Evolutionary conservation across 2,329 filamentous ascomycete genomes (phyloP), one percentile per base, ranked within the genome.

Genomic region (Emergomyces africanus): DNA sequence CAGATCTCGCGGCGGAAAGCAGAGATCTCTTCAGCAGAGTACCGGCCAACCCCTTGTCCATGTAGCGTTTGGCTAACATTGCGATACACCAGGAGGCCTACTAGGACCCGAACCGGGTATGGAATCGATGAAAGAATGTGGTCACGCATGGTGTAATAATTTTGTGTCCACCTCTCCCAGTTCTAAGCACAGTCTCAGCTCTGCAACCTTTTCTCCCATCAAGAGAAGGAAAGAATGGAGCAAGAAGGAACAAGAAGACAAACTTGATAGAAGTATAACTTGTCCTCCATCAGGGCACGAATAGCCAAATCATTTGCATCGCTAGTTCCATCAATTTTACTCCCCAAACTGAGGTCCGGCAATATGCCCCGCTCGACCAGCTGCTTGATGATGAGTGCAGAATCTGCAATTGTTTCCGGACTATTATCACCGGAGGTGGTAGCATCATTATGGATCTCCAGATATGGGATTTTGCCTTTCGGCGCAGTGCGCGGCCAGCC

Each of bases 401-500:
- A 80, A 69, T 86, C 83, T 20, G 73, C 72, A 0, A 85, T 61
- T 23, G 64, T 61, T 35, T 39, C 33, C 15, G 12, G 33, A 15
- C 50, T 25, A 37, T 54, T 35, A 15, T 5, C 20, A 18, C 23
- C 25, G 30, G 25, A 6, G 14, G 48, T 18, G 28, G 25, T 30
- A 1, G 1, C 20, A 6, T 10, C 15, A n/a, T 37, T 35, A 14
- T 20, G 30, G 30, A 48, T 60, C 20, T 64, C 63, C 25, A 84
- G 59, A 64, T 85, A 86, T 0, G 83, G 83, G 10, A 86, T 78
- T 69, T 86, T 86, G 46, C 81, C 81, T 55, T 73, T 77, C 0
- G 84, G 83, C 0, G 74, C 79, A 0, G 70, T 67, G 46, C 63
- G 65, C 0, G 75, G 67, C 0, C 78, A 79, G 1, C 83, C 83